These are phyloP conservation scores for Draba incana DNA, from an alignment of 345 rosid species.

Conservation along the genomic window DNA sequence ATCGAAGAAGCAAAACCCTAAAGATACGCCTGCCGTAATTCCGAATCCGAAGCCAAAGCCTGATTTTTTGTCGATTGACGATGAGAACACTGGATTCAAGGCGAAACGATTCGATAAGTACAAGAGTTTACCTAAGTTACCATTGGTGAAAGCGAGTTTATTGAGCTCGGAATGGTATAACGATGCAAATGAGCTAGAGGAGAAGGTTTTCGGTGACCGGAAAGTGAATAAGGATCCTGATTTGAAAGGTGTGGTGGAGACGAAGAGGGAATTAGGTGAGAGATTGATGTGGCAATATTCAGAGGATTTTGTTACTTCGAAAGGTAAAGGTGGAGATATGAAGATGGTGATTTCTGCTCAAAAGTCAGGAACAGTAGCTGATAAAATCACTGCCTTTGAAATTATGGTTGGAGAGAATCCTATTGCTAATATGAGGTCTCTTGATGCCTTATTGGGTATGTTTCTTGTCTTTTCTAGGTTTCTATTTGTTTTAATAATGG, in stretches of 20 bases:
- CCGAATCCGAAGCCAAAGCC: conserved; percentile 55
- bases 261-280: conserved; percentile 81
- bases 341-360: conserved; percentile 87
- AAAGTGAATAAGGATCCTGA: conserved; percentile 48
- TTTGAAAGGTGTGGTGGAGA: conserved; percentile 57
- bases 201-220: conserved; percentile 59
- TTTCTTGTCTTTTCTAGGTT: neutral
- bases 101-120: conserved; percentile 47
- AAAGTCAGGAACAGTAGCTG: conserved; percentile 92
- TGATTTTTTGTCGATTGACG: conserved; percentile 59
- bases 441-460: conserved; percentile 88
- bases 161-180: conserved; percentile 69
- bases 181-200: conserved; percentile 77
- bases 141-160: conserved; percentile 70
- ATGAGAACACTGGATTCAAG: conserved; percentile 31
- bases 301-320: conserved; percentile 60
- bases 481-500: no score
- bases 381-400: conserved; percentile 89
- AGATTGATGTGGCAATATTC: conserved; percentile 78
- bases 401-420: conserved; percentile 90
- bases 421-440: conserved; percentile 84
- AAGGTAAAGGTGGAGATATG: conserved; percentile 81
- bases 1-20: conserved; percentile 11
- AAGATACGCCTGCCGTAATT: neutral
- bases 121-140: conserved; percentile 67